A percentile compares a stretch with the other conserved stretches of the same genome.
phyloP scores from a whole-genome alignment of 2,329 filamentous ascomycete species.

The Colletotrichum tropicicola region DNA sequence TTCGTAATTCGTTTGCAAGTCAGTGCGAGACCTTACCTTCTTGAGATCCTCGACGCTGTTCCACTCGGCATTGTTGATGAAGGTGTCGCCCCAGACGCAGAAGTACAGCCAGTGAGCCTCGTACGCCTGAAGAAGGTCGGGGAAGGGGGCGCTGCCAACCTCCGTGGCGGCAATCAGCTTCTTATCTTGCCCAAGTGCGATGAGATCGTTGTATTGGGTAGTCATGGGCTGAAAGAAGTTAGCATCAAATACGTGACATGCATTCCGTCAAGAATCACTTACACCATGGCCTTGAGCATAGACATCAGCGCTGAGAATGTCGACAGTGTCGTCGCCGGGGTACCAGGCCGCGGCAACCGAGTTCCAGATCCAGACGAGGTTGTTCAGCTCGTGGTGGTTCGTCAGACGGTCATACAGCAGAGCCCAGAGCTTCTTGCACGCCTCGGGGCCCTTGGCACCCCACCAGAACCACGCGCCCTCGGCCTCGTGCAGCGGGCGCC shows the following conservation, averaged over 20 bases:
- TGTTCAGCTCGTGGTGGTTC: conserved; percentile 52
- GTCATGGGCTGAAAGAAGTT: conserved; percentile 44
- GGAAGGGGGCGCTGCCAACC: conserved; percentile 55
- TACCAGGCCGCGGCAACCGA: conserved; percentile 55
- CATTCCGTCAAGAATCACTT: conserved; percentile 29
- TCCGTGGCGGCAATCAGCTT: conserved; percentile 58
- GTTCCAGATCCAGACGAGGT: conserved; percentile 62
- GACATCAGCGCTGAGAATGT: conserved; percentile 55
- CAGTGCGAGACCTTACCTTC: conserved; percentile 33
- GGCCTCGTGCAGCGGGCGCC: conserved; percentile 58
- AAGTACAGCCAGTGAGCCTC: conserved; percentile 59
- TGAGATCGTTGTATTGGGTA: conserved; percentile 52
- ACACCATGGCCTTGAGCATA: conserved; percentile 55
- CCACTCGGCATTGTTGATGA: conserved; percentile 50
- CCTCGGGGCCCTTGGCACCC: conserved; percentile 56
- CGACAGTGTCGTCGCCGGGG: conserved; percentile 53
- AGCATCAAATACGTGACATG: not conserved
- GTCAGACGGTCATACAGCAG: conserved; percentile 55
- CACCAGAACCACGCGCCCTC: conserved; percentile 63
- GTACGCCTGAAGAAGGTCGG: conserved; percentile 49
- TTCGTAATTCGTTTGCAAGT: fast-evolving
- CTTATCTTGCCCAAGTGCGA: conserved; percentile 51
- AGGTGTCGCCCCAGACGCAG: conserved; percentile 53
- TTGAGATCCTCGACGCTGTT: conserved; percentile 51
- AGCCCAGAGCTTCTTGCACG: conserved; percentile 52